These are phyloP conservation scores for Blastobotrys elegans DNA, from an alignment of 1,139 yeast genomes.

Conservation along the genomic window DNA sequence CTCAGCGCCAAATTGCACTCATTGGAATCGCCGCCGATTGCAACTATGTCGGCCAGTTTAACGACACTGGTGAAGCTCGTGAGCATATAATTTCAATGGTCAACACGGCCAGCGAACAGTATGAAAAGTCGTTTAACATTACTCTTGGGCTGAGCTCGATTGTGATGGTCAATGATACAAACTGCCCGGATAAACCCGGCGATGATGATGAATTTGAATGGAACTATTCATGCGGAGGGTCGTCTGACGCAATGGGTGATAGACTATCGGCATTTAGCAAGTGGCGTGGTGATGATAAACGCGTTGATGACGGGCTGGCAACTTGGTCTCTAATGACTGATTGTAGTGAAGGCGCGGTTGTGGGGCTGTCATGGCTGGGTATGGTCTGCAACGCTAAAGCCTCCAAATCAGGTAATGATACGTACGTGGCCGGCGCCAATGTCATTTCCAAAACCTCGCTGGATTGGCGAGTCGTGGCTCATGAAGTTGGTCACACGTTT, in stretches of 20 bases:
- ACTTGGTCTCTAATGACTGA: slow-evolving; percentile 38
- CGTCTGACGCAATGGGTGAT: slow-evolving; percentile 26
- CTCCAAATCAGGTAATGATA: slow-evolving; percentile 20
- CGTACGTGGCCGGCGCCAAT: slow-evolving; percentile 34
- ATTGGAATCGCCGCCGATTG: slow-evolving; percentile 40
- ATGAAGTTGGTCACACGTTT: slow-evolving; percentile 39
- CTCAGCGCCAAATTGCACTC: slow-evolving; percentile 31
- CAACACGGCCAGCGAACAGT: slow-evolving; percentile 36
- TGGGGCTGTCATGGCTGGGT: slow-evolving; percentile 40
- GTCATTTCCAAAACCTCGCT: slow-evolving; percentile 34
- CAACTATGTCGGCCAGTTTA: slow-evolving; percentile 32
- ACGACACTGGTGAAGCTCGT: slow-evolving; percentile 29
- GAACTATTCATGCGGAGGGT: slow-evolving; percentile 32
- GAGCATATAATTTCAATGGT: slow-evolving; percentile 33
- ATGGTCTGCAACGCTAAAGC: slow-evolving; percentile 31
- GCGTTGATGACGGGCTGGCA: slow-evolving; percentile 32
- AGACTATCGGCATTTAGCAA: slow-evolving; percentile 31
- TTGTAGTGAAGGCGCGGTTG: slow-evolving; percentile 34
- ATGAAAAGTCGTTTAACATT: slow-evolving; percentile 36
- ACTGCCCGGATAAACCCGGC: slow-evolving; percentile 25
- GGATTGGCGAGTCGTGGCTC: slow-evolving; percentile 39
- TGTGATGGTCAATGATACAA: slow-evolving; percentile 25
- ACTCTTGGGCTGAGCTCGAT: slow-evolving; percentile 32
- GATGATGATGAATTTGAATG: slow-evolving; percentile 24
- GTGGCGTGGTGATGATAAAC: slow-evolving; percentile 33